A percentile compares a stretch with the other conserved stretches of the same genome.
Conservation (phyloP, 768 basidiomycete genomes). For the Artomyces pyxidatus region DNA sequence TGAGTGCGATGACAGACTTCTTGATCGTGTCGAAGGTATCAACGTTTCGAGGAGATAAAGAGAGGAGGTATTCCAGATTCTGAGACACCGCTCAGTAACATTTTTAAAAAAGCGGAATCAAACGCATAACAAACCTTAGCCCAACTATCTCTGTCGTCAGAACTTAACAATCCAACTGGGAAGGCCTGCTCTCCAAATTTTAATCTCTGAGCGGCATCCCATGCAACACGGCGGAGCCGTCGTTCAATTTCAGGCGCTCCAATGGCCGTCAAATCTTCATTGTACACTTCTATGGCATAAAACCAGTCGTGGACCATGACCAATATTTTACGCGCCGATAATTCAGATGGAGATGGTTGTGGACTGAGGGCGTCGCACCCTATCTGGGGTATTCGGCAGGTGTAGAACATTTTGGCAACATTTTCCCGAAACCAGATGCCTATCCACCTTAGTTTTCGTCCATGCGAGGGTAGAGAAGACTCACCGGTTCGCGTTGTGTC, state of each 20-base stretch:
- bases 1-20: constrained; percentile 70
- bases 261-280: constrained; percentile 26
- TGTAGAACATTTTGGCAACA: constrained; percentile 62
- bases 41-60: constrained; percentile 58
- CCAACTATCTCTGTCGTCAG: constrained; percentile 81
- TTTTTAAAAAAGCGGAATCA: not conserved
- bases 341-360: constrained; percentile 34
- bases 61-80: constrained; percentile 67
- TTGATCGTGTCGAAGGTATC: constrained; percentile 55
- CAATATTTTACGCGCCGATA: constrained; percentile 49
- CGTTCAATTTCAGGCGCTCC: constrained; percentile 35
- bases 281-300: constrained; percentile 67
- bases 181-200: constrained; percentile 47
- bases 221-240: constrained; percentile 35
- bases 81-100: constrained; percentile 21
- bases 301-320: constrained; percentile 72
- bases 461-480: not conserved
- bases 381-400: constrained; percentile 63
- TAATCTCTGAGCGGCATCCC: constrained; percentile 50
- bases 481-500: constrained; percentile 66
- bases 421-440: constrained; percentile 59
- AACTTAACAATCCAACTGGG: constrained; percentile 63
- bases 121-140: constrained; percentile 43
- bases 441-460: not conserved
- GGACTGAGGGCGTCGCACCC: constrained; percentile 58